A percentile compares a stretch with the other conserved stretches of the same genome.
phyloP scores from a whole-genome alignment of 805 yeast genomes.

The Kodamaea fukazawae region DNA sequence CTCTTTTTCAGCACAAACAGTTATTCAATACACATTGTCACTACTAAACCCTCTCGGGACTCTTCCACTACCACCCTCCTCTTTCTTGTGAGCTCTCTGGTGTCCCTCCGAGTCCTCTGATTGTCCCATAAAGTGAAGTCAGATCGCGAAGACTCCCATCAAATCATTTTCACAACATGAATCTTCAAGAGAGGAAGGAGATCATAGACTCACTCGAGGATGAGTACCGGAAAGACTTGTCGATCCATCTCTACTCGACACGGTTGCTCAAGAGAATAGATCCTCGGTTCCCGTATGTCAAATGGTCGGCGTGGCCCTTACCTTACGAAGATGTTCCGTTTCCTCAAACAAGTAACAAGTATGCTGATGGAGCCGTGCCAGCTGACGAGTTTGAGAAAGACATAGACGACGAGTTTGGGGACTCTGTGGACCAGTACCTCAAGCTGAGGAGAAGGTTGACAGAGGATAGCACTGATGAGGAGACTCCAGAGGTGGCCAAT shows the following conservation, averaged over 20 bases:
- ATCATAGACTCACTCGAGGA: slow-evolving; percentile 42
- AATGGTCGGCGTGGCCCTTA: slow-evolving; percentile 66
- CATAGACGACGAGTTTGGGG: slow-evolving; percentile 10
- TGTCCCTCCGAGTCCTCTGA: no score
- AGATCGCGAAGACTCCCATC: no score
- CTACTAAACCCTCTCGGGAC: no score
- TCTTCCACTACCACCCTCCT: no score
- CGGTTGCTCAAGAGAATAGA: slow-evolving; percentile 41
- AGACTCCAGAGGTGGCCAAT: background rate
- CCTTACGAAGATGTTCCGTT: slow-evolving; percentile 32
- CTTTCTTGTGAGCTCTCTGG: no score
- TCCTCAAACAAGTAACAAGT: slow-evolving; percentile 26
- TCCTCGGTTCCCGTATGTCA: slow-evolving; percentile 32
- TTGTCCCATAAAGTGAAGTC: no score
- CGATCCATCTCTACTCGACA: slow-evolving; percentile 63
- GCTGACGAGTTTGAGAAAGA: slow-evolving; percentile 9
- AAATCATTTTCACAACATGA: no score
- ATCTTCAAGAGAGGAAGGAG: slow-evolving; percentile 18
- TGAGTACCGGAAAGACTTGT: slow-evolving; percentile 52
- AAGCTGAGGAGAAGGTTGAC: background rate
- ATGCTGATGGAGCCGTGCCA: slow-evolving; percentile 18
- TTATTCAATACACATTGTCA: no score
- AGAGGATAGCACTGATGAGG: background rate
- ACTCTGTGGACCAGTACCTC: background rate
- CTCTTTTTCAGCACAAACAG: no score